Evolutionary conservation across 805 yeast genomes (phyloP).

Genomic region (Candida krabiensis): DNA sequence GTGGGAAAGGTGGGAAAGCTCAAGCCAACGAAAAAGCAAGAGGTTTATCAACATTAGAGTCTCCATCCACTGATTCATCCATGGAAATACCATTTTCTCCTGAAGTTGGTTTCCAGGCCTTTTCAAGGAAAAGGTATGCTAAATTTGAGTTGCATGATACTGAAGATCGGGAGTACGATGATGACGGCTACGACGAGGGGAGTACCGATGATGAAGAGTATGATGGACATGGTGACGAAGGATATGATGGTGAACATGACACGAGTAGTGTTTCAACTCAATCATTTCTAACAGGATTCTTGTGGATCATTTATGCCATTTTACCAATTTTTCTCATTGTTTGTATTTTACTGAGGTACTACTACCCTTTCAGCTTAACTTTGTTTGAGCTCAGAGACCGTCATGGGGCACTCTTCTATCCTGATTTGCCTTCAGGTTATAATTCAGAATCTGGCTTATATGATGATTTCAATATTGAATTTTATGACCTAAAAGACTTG

Average conservation of each 20-base stretch:
- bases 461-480: slow-evolving; percentile 49
- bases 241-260: slow-evolving; percentile 12
- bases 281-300: slow-evolving; percentile 13
- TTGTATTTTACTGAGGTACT: slow-evolving; percentile 12
- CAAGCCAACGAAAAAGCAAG: not conserved
- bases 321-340: slow-evolving; percentile 19
- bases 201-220: not conserved
- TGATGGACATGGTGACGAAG: slow-evolving; percentile 9
- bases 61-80: slow-evolving; percentile 4
- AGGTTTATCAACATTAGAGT: not conserved
- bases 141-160: slow-evolving; percentile 11
- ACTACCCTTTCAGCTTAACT: slow-evolving; percentile 4
- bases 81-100: slow-evolving; percentile 13
- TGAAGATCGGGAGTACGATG: slow-evolving; percentile 3
- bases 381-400: slow-evolving; percentile 6
- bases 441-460: slow-evolving; percentile 23
- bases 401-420: slow-evolving; percentile 25
- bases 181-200: not conserved
- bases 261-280: slow-evolving; percentile 11
- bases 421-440: slow-evolving; percentile 37
- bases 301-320: slow-evolving; percentile 23
- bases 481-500: slow-evolving; percentile 69
- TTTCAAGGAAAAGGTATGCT: slow-evolving; percentile 14
- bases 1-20: not conserved
- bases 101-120: slow-evolving; percentile 1